Evolutionary conservation across 2,329 filamentous ascomycete genomes (phyloP), one percentile per base, ranked within the genome.

Genomic region (Aspergillus spinulosporus): DNA sequence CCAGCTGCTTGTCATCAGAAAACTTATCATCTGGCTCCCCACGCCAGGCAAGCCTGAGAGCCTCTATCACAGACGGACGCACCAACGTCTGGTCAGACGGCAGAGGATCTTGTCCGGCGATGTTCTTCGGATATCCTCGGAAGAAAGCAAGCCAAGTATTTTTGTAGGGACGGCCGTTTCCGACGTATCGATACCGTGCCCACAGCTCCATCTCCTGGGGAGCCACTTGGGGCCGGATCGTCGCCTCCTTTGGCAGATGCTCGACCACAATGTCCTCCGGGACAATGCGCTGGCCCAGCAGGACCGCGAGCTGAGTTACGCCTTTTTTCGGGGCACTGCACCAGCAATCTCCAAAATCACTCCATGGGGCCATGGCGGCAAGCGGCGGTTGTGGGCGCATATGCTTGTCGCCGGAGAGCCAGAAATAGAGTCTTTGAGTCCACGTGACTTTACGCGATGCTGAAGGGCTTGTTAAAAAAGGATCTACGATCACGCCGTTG

Each of bases 321-420:
- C 70, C 70, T 48, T 79, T 61, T 0, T 78, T 80, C 49, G 71
- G 68, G 7, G 77, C 72, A 3, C 88, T 86, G 71, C 93, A 97
- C 89, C 91, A 97, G 73, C 91, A 95, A 59, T 97, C 89, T 15
- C 89, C 90, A 34, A 88, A 82, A 48, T 96, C 89, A 6, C 86
- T 78, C 91, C 92, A 96, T 3, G 78, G 74, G 1, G 74, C 69
- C 2, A 96, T 78, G 0, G 88, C 90, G 0, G 79, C 72, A n/a
- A 76, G 66, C 0, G 81, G 79, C 1, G 79, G 74, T 15, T 65
- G 59, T 9, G 71, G 66, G 63, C 64, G 45, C 50, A 51, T 64
- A 52, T 63, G 53, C n/a, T 54, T 12, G 15, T 40, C 34, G 5
- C 32, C 28, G 1, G 55, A 8, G 29, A 58, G 40, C 15, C 60